Evolutionary conservation across 176 grass and related monocot genomes (phyloP).

Genomic region (Musa troglodytarum): DNA sequence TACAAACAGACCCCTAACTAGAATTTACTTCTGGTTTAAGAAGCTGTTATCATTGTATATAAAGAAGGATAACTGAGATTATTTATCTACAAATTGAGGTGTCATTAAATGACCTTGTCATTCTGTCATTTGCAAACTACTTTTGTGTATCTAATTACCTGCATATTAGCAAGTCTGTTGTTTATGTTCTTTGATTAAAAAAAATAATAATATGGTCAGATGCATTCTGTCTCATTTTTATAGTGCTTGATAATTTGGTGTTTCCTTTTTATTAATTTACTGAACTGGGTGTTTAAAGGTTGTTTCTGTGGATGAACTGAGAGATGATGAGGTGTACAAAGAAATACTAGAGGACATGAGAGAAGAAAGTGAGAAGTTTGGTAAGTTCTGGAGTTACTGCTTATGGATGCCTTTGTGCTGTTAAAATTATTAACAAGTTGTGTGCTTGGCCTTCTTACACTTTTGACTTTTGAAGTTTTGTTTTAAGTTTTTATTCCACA

Average conservation of each 20-base stretch:
- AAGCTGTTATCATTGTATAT: no score
- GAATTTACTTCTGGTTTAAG: no score
- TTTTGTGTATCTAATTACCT: not conserved
- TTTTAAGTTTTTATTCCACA: not conserved
- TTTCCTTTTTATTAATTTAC: not conserved
- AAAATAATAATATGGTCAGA: no score
- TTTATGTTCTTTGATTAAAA: not conserved
- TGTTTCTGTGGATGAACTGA: constrained; percentile 22
- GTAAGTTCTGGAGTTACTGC: constrained; percentile 7
- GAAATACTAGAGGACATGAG: constrained; percentile 32
- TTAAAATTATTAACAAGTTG: not conserved
- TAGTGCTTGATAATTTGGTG: not conserved
- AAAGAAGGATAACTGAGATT: no score
- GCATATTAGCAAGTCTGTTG: not conserved
- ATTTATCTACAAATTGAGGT: no score
- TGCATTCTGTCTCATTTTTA: not conserved
- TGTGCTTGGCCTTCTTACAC: not conserved
- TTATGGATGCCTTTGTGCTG: not conserved
- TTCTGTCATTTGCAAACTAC: no score
- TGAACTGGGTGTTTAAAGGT: constrained; percentile 1
- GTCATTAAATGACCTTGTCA: no score
- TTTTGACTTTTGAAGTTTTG: not conserved
- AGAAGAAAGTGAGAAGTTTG: constrained; percentile 29
- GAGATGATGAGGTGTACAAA: constrained; percentile 21
- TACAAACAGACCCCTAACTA: no score